Evolutionary conservation across 129 eudicot genomes (phyloP).

Genomic region (Oenanthe sinensis): DNA sequence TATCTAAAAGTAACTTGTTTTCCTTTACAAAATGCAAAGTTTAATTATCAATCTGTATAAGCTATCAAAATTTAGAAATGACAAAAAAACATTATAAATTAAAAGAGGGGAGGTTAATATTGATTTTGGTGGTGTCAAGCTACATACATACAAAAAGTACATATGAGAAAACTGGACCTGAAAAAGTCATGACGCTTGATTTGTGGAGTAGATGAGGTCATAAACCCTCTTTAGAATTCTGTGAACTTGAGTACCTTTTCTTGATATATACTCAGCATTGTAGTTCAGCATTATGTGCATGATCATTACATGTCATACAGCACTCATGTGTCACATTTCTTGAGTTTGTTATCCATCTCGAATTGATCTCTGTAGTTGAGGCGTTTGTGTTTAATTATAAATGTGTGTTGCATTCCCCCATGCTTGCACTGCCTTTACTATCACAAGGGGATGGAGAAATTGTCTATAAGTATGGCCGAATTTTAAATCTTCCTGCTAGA

Average conservation of each 20-base stretch:
- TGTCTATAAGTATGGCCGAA: neutral
- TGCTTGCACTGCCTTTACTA: neutral
- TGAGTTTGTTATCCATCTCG: neutral
- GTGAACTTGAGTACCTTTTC: neutral
- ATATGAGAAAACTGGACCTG: neutral
- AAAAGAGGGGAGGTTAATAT: neutral
- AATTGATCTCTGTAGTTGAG: neutral
- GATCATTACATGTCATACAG: neutral
- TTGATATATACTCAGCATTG: neutral
- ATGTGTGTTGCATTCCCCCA: neutral
- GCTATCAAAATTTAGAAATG: neutral
- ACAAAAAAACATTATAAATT: neutral
- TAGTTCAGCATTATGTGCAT: neutral
- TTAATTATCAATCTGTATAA: neutral
- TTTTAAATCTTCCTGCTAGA: neutral
- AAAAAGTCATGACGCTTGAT: neutral
- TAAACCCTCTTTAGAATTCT: neutral
- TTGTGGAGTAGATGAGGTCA: neutral
- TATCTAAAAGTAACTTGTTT: neutral
- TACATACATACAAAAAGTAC: neutral
- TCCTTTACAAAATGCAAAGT: neutral
- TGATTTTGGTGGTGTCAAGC: neutral
- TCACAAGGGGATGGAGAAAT: neutral
- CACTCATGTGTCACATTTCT: neutral
- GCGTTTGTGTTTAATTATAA: neutral